Percentiles rank a stretch among this genome's conserved stretches.
Conservation (phyloP, 2,329 filamentous ascomycete genomes). For the Lasiodiplodia sp. region DNA sequence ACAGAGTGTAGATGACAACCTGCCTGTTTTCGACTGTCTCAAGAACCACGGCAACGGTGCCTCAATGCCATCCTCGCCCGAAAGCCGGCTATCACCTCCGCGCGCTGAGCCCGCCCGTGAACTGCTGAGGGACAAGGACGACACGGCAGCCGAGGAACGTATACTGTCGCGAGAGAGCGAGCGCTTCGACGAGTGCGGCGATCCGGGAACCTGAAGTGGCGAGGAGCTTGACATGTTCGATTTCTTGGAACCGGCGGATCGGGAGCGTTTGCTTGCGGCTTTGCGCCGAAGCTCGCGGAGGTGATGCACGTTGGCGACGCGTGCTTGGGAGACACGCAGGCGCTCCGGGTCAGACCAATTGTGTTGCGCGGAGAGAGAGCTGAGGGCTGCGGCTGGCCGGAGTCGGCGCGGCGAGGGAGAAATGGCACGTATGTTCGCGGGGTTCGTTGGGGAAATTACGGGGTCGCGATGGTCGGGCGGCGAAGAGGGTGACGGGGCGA, state of each 20-base stretch:
- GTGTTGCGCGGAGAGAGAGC: neutral
- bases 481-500: neutral
- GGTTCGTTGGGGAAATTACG: neutral
- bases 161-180: constrained; percentile 49
- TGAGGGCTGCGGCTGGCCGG: constrained; percentile 20
- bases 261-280: constrained; percentile 42
- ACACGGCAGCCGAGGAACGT: constrained; percentile 39
- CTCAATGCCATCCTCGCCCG: constrained; percentile 12
- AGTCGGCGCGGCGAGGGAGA: constrained; percentile 6
- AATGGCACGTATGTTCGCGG: constrained; percentile 6
- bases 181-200: constrained; percentile 46
- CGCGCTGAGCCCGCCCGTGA: constrained; percentile 37
- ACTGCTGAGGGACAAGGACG: constrained; percentile 38
- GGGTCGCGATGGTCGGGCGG: neutral
- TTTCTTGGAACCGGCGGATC: constrained; percentile 35
- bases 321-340: constrained; percentile 23
- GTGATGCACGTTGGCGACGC: constrained; percentile 30
- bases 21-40: constrained; percentile 57
- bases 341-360: constrained; percentile 6
- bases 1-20: constrained; percentile 45
- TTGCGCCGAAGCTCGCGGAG: constrained; percentile 31
- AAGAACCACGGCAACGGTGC: constrained; percentile 53
- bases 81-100: neutral
- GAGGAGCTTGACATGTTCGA: constrained; percentile 37
- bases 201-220: constrained; percentile 34